These are phyloP conservation scores for Gaeumannomyces tritici DNA, from an alignment of 2,329 filamentous ascomycete species.

Conservation along the genomic window DNA sequence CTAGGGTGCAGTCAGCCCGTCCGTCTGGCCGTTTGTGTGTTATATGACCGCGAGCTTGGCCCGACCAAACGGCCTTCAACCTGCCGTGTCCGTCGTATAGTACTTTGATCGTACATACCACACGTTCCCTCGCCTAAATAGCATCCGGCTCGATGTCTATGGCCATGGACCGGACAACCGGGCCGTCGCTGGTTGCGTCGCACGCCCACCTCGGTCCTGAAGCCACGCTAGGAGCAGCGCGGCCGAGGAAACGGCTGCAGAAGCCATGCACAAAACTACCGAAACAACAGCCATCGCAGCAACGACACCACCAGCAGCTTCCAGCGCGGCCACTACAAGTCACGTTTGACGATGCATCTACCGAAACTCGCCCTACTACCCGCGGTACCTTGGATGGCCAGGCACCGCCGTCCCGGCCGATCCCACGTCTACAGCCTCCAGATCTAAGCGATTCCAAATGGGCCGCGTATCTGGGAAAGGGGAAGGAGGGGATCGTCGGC, in stretches of 20 bases:
- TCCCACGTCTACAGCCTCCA: constrained; percentile 11
- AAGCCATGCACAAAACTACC: constrained; percentile 10
- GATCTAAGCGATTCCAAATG: constrained; percentile 24
- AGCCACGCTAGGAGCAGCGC: constrained; percentile 11
- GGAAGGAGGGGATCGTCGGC: constrained; percentile 14
- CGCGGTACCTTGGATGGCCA: background rate
- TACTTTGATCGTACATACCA: background rate
- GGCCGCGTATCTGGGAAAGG: constrained; percentile 18
- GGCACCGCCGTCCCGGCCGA: constrained; percentile 10
- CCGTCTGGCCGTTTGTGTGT: constrained; percentile 5
- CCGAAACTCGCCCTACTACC: constrained; percentile 8
- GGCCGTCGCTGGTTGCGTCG: constrained; percentile 12
- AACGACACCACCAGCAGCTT: constrained; percentile 6
- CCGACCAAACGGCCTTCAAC: constrained; percentile 2
- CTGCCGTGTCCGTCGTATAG: constrained; percentile 7
- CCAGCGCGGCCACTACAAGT: background rate
- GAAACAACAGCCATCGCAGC: background rate
- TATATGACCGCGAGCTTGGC: constrained; percentile 9
- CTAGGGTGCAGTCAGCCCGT: constrained; percentile 4
- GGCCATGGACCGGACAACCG: background rate
- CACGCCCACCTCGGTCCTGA: background rate
- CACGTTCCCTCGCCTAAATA: constrained; percentile 11
- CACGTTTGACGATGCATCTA: constrained; percentile 8
- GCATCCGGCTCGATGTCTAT: background rate
- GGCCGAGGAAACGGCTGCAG: constrained; percentile 22